Conservation (phyloP, 306 rosid genomes). For the Castanospermum australe region DNA sequence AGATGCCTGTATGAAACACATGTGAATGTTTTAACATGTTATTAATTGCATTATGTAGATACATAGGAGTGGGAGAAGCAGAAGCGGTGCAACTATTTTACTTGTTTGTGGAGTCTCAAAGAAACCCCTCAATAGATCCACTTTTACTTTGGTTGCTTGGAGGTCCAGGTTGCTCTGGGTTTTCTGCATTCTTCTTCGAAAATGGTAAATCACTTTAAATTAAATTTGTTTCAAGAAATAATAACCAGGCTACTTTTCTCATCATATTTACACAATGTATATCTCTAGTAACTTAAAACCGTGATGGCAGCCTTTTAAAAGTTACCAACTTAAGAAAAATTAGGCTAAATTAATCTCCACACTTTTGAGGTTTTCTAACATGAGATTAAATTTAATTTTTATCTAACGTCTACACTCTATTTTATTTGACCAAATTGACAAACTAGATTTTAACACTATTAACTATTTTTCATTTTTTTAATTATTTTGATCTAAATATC, state of each 20-base stretch:
- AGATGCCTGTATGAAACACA: background rate
- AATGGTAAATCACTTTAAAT: conserved; percentile 17
- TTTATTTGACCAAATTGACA: too few relatives aligned
- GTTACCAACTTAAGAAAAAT: too few relatives aligned
- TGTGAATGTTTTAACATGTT: background rate
- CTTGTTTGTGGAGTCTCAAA: conserved; percentile 38
- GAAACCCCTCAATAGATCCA: conserved; percentile 27
- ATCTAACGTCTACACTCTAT: too few relatives aligned
- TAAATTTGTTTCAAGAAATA: background rate
- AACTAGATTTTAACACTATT: too few relatives aligned
- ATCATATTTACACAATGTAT: too few relatives aligned
- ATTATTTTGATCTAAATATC: too few relatives aligned
- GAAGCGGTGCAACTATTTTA: conserved; percentile 36
- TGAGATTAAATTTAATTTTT: too few relatives aligned
- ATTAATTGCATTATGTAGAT: conserved; percentile 11
- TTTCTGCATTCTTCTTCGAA: conserved; percentile 34
- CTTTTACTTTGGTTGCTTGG: conserved; percentile 36
- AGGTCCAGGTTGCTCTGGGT: conserved; percentile 39
- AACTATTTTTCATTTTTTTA: too few relatives aligned
- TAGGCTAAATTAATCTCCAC: too few relatives aligned
- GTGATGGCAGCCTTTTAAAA: too few relatives aligned
- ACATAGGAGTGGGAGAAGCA: conserved; percentile 38
- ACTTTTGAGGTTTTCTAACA: too few relatives aligned
- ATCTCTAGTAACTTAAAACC: too few relatives aligned
- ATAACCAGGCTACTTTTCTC: background rate